Conservation (phyloP, 345 rosid species). For the Anastatica hierochuntica region DNA sequence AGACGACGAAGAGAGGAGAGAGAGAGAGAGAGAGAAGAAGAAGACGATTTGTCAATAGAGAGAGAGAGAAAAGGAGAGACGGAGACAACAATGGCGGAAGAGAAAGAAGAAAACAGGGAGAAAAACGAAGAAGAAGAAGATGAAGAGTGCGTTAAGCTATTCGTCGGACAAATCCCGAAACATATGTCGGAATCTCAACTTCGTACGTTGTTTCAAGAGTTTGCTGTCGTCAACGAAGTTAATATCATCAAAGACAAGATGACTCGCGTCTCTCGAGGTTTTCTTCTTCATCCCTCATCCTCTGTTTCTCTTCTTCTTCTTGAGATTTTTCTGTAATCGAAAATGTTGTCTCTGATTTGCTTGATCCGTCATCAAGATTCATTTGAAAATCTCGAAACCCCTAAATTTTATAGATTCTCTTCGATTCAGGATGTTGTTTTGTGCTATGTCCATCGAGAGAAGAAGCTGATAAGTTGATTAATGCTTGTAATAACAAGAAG, state of each 20-base stretch:
- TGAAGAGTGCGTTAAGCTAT: constrained; percentile 94
- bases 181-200: constrained; percentile 92
- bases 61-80: constrained; percentile 11
- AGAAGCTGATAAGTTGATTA: constrained; percentile 95
- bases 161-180: constrained; percentile 98
- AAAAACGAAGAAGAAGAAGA: constrained; percentile 21
- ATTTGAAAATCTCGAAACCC: constrained; percentile 46
- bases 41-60: constrained; percentile 6
- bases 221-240: constrained; percentile 90
- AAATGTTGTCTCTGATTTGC: constrained; percentile 21
- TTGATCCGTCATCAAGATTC: constrained; percentile 5
- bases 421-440: constrained; percentile 76
- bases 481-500: constrained; percentile 88
- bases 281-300: constrained; percentile 8
- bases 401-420: constrained; percentile 33
- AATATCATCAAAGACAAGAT: constrained; percentile 94
- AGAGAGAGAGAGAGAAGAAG: constrained; percentile 24
- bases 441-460: constrained; percentile 83
- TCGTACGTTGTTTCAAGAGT: constrained; percentile 73
- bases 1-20: neutral
- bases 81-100: constrained; percentile 72
- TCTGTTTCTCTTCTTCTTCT: neutral
- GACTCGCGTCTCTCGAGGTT: constrained; percentile 77
- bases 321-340: neutral
- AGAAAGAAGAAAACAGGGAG: constrained; percentile 31